A percentile compares a stretch with the other conserved stretches of the same genome.
These are phyloP conservation scores for Circinella umbellata DNA, from an alignment of 371 early-diverging fungal species.

Conservation along the genomic window DNA sequence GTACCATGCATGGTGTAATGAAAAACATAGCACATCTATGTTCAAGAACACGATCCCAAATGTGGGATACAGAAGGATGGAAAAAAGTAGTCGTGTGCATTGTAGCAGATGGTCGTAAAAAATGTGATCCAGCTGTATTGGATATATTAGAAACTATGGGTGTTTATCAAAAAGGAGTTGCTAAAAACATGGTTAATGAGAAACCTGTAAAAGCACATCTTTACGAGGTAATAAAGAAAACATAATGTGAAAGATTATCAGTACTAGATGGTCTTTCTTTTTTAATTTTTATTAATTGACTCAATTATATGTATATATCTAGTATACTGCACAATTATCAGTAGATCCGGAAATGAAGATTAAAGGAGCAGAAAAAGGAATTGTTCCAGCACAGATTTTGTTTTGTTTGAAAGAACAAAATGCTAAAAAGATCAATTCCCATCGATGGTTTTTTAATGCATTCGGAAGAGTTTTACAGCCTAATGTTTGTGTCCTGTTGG, in stretches of 20 bases:
- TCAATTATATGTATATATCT: background rate
- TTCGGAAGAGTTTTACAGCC: slow-evolving; percentile 79
- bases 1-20: slow-evolving; percentile 80
- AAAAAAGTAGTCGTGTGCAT: slow-evolving; percentile 84
- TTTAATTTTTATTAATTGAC: background rate
- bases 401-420: slow-evolving; percentile 83
- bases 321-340: slow-evolving; percentile 89
- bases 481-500: slow-evolving; percentile 78
- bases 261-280: background rate
- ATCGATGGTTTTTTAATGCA: slow-evolving; percentile 91
- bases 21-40: slow-evolving; percentile 83
- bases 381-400: slow-evolving; percentile 81
- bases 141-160: slow-evolving; percentile 70
- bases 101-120: slow-evolving; percentile 84
- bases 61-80: slow-evolving; percentile 83
- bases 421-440: slow-evolving; percentile 84
- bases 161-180: slow-evolving; percentile 75
- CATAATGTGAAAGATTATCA: background rate
- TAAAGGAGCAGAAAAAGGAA: slow-evolving; percentile 69
- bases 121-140: slow-evolving; percentile 63
- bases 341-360: slow-evolving; percentile 78
- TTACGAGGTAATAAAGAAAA: slow-evolving; percentile 61
- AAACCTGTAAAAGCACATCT: slow-evolving; percentile 74
- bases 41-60: slow-evolving; percentile 56
- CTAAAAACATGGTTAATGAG: slow-evolving; percentile 62